phyloP scores from a whole-genome alignment of 176 grass and related monocot genomes.

The Phragmites australis region DNA sequence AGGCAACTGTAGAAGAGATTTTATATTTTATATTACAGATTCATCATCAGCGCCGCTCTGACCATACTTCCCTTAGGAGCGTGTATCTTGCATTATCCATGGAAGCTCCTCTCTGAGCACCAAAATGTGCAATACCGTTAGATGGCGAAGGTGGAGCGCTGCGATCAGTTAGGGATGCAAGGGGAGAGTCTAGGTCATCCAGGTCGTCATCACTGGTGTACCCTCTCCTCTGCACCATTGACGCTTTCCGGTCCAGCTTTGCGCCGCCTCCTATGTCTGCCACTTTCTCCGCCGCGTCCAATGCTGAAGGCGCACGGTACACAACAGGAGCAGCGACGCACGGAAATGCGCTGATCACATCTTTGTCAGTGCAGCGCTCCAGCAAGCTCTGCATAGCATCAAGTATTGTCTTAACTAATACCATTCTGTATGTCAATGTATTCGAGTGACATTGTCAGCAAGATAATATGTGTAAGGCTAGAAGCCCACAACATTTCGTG shows the following conservation, averaged over 20 bases:
- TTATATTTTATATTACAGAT: slow-evolving; percentile 22
- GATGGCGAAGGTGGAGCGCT: slow-evolving; percentile 46
- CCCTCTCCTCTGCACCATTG: slow-evolving; percentile 61
- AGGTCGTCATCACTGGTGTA: slow-evolving; percentile 84
- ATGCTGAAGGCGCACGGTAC: slow-evolving; percentile 45
- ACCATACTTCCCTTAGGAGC: slow-evolving; percentile 84
- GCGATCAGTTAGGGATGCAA: slow-evolving; percentile 54
- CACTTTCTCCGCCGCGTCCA: slow-evolving; percentile 57
- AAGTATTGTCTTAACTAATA: neutral
- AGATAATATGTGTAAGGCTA: neutral
- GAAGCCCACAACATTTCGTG: neutral
- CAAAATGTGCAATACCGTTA: slow-evolving; percentile 6
- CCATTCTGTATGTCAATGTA: neutral
- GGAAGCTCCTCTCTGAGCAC: slow-evolving; percentile 30
- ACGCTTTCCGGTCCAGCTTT: slow-evolving; percentile 66
- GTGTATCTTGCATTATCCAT: slow-evolving; percentile 59
- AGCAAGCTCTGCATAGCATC: slow-evolving; percentile 61
- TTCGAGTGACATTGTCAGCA: neutral
- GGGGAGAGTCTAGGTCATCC: slow-evolving; percentile 66
- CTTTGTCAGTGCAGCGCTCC: slow-evolving; percentile 37
- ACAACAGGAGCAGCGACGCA: slow-evolving; percentile 46
- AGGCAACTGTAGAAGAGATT: slow-evolving; percentile 18
- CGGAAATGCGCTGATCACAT: slow-evolving; percentile 47
- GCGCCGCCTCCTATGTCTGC: slow-evolving; percentile 24
- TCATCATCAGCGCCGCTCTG: slow-evolving; percentile 30